Evolutionary conservation across 192 early-diverging fungal genomes (phyloP).

Genomic region (Lobosporangium transversale): DNA sequence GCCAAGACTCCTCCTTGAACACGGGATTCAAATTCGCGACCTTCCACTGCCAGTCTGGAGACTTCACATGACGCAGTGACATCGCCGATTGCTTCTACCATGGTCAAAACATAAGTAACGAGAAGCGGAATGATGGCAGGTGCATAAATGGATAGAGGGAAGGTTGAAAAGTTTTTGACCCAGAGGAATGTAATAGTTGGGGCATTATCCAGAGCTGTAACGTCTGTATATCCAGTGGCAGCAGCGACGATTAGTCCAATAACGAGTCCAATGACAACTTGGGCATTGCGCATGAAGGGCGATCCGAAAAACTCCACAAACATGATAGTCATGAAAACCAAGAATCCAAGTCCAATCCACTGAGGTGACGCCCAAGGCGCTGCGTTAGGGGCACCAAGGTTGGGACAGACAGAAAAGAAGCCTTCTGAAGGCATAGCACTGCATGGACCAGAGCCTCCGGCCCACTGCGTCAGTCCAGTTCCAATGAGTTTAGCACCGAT

Average conservation of each 20-base stretch:
- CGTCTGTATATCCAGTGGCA: conserved; percentile 60
- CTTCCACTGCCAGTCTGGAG: conserved; percentile 60
- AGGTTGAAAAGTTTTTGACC: conserved; percentile 59
- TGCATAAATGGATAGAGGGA: conserved; percentile 62
- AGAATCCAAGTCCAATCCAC: conserved; percentile 60
- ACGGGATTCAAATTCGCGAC: conserved; percentile 58
- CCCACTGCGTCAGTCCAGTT: conserved; percentile 63
- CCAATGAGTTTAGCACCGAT: conserved; percentile 63
- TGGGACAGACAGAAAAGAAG: conserved; percentile 60
- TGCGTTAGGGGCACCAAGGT: conserved; percentile 58
- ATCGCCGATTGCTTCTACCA: conserved; percentile 63
- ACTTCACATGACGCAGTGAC: conserved; percentile 66
- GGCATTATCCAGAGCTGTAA: conserved; percentile 47
- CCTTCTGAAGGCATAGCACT: conserved; percentile 58
- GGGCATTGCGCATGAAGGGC: conserved; percentile 63
- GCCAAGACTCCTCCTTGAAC: conserved; percentile 65
- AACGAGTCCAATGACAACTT: conserved; percentile 59
- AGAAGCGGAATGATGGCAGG: conserved; percentile 60
- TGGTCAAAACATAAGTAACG: conserved; percentile 57
- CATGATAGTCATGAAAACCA: conserved; percentile 63
- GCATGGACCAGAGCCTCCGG: conserved; percentile 62
- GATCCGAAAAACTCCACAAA: conserved; percentile 65
- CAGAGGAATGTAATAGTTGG: conserved; percentile 63
- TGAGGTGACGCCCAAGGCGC: conserved; percentile 61
- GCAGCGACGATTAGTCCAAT: conserved; percentile 63